phyloP scores from a whole-genome alignment of 106 monocot species.

The Iris macrosiphon region DNA sequence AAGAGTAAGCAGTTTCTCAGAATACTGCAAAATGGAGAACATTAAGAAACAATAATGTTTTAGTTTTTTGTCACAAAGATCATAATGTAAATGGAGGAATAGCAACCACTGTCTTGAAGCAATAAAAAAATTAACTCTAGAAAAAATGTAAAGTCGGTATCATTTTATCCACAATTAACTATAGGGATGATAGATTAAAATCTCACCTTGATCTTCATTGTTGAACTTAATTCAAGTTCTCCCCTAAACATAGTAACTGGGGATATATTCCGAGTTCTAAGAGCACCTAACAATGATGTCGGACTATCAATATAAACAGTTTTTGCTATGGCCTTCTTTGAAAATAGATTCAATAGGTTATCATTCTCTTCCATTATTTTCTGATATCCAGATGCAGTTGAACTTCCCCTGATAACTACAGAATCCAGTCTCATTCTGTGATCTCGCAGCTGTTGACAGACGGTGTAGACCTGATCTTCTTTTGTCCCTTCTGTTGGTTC shows the following conservation, averaged over 20 bases:
- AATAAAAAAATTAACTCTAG: background rate
- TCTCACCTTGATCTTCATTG: slow-evolving; percentile 92
- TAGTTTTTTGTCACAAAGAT: too few species aligned
- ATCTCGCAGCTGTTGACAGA: slow-evolving; percentile 69
- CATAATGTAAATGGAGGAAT: too few species aligned
- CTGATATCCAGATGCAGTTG: slow-evolving; percentile 13
- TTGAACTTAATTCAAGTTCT: slow-evolving; percentile 81
- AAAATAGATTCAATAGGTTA: slow-evolving; percentile 50
- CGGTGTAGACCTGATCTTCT: slow-evolving; percentile 74
- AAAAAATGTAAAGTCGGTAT: background rate
- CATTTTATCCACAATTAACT: background rate
- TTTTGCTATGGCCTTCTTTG: slow-evolving; percentile 46
- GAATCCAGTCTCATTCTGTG: slow-evolving; percentile 82
- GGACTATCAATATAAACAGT: slow-evolving; percentile 45
- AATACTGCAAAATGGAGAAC: too few species aligned
- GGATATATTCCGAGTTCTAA: slow-evolving; percentile 72
- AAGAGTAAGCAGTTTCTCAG: too few species aligned
- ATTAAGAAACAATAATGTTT: too few species aligned
- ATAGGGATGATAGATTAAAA: background rate
- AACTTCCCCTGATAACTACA: slow-evolving; percentile 45
- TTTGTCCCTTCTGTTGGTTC: slow-evolving; percentile 87
- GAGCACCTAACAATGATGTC: slow-evolving; percentile 73
- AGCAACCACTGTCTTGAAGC: background rate
- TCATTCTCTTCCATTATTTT: slow-evolving; percentile 67
- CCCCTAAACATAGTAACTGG: slow-evolving; percentile 94